These are phyloP conservation scores for Fonsecaea pedrosoi DNA, from an alignment of 2,329 filamentous ascomycete genomes.

Conservation along the genomic window DNA sequence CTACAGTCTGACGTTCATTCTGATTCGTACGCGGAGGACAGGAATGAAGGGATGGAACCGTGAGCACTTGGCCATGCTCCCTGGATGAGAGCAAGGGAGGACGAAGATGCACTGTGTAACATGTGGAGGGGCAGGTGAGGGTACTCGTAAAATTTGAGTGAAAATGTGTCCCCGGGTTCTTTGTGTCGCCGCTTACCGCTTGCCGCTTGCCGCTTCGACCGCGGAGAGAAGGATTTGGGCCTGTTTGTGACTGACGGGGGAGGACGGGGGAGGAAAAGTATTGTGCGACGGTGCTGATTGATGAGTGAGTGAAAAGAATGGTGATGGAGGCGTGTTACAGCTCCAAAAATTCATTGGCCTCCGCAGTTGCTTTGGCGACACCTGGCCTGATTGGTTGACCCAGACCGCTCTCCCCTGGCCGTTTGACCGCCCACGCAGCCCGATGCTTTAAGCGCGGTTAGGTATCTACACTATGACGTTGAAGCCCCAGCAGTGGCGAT, in stretches of 20 bases:
- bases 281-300: constrained; percentile 12
- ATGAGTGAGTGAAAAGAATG: constrained; percentile 8
- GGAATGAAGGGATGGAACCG: constrained; percentile 34
- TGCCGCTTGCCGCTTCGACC: constrained; percentile 14
- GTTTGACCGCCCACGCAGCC: constrained; percentile 5
- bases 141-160: neutral
- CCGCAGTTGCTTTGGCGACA: neutral
- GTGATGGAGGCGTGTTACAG: constrained; percentile 24
- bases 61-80: constrained; percentile 31
- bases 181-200: neutral
- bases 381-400: constrained; percentile 21
- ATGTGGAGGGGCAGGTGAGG: constrained; percentile 13
- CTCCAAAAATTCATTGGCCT: constrained; percentile 21
- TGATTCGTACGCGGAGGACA: constrained; percentile 38
- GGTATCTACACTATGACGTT: neutral
- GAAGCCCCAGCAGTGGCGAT: neutral
- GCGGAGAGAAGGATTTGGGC: constrained; percentile 15
- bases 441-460: neutral
- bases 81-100: neutral
- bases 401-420: constrained; percentile 15
- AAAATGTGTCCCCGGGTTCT: neutral
- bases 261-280: neutral
- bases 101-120: constrained; percentile 13
- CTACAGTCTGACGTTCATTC: constrained; percentile 28
- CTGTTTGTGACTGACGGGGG: constrained; percentile 1